phyloP scores from a whole-genome alignment of 2,329 filamentous ascomycete species.

The Xylariaceae sp. region DNA sequence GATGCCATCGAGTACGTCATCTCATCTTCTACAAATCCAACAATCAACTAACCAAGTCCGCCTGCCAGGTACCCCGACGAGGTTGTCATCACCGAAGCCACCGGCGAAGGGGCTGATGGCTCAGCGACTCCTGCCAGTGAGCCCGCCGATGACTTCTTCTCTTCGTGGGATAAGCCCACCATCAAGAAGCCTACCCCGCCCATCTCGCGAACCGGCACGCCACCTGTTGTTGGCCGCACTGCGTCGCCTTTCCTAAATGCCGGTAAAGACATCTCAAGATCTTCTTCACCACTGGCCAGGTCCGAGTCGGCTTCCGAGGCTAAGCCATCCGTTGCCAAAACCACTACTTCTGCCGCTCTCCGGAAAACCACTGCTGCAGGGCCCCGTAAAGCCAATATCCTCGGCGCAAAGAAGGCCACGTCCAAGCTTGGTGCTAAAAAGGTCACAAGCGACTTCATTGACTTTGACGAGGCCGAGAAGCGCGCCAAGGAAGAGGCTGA shows the following conservation, averaged over 20 bases:
- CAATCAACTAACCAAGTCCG: conserved; percentile 7
- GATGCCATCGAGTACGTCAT: conserved; percentile 76
- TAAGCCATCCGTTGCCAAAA: conserved; percentile 64
- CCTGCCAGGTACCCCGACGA: conserved; percentile 70
- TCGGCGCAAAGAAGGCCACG: conserved; percentile 77
- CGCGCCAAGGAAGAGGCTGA: conserved; percentile 98
- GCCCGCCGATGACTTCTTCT: conserved; percentile 91
- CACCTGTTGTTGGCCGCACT: conserved; percentile 75
- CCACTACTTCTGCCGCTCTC: conserved; percentile 76
- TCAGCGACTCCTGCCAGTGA: conserved; percentile 78
- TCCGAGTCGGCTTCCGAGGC: conserved; percentile 53
- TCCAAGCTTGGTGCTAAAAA: conserved; percentile 92
- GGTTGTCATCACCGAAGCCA: conserved; percentile 77
- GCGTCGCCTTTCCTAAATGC: conserved; percentile 88
- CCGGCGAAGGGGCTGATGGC: conserved; percentile 58
- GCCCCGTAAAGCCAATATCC: conserved; percentile 79
- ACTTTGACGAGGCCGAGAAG: conserved; percentile 96
- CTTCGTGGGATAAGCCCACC: conserved; percentile 95
- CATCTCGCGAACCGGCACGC: conserved; percentile 83
- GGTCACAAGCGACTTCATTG: conserved; percentile 73
- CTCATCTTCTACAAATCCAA: conserved; percentile 12
- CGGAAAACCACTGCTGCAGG: conserved; percentile 69
- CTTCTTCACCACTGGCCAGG: conserved; percentile 77
- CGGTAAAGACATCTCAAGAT: conserved; percentile 69
- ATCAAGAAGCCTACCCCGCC: conserved; percentile 97